These are phyloP conservation scores for Zygoascus meyerae DNA, from an alignment of 1,139 yeast species.

Conservation along the genomic window DNA sequence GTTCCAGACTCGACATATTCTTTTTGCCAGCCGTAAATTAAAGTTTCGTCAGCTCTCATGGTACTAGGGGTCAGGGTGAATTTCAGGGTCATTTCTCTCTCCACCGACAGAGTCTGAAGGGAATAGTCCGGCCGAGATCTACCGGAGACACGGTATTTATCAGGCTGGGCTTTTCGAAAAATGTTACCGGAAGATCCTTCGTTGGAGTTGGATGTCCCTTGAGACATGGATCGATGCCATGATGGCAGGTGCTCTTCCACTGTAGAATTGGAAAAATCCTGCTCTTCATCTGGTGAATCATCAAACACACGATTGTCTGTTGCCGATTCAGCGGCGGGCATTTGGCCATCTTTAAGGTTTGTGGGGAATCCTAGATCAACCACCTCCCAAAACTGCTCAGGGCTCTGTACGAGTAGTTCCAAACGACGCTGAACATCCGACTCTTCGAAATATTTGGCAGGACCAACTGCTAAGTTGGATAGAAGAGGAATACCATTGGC, in stretches of 20 bases:
- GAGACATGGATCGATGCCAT: background rate
- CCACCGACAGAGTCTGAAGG: background rate
- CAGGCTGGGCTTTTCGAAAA: slow-evolving; percentile 1
- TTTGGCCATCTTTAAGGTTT: slow-evolving; percentile 7
- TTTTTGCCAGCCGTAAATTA: slow-evolving; percentile 30
- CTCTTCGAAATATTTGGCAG: slow-evolving; percentile 20
- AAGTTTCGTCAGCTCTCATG: slow-evolving; percentile 30
- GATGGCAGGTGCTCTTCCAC: slow-evolving; percentile 2
- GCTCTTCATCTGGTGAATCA: slow-evolving; percentile 1
- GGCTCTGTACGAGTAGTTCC: slow-evolving; percentile 21
- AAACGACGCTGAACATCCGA: slow-evolving; percentile 23
- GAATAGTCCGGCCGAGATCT: slow-evolving; percentile 3
- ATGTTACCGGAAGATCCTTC: background rate
- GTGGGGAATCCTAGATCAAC: slow-evolving; percentile 29
- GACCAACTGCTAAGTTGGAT: background rate
- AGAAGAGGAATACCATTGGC: background rate
- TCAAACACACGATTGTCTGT: background rate
- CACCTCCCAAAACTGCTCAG: slow-evolving; percentile 26
- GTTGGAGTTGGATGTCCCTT: slow-evolving; percentile 2
- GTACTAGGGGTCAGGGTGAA: slow-evolving; percentile 30
- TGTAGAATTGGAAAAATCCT: background rate
- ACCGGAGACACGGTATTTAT: background rate
- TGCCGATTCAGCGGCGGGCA: slow-evolving; percentile 1
- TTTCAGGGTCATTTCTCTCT: slow-evolving; percentile 30
- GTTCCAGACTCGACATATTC: slow-evolving; percentile 23